Evolutionary conservation across 768 basidiomycete species (phyloP), one percentile per base, ranked within the genome.

Genomic region (Pholiota microspora): DNA sequence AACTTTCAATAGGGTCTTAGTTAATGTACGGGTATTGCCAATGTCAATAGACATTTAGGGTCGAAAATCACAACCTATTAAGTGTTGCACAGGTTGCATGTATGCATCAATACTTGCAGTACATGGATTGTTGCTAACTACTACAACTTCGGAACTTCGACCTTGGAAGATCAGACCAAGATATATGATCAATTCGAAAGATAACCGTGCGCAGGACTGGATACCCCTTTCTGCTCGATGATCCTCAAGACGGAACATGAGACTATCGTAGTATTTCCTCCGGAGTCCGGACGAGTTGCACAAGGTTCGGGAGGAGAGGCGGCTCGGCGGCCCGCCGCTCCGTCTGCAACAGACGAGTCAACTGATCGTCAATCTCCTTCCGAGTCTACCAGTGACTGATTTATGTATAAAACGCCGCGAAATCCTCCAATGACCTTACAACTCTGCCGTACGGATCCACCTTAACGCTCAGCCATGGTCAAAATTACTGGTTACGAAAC

Each of bases 401-500:
- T 9, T 16, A 18, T 10, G n/a, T 42, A 42, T 42, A 42, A 42
- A 42, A 10, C 40, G 9, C 23, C 21, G 3, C 40, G 40, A 12
- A 42, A 42, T 21, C 40, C n/a, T 9, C 9, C n/a, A 42, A 42
- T 42, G 40, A 21, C 18, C 8, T 21, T 7, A 7, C 2, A n/a
- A 16, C 40, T 23, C 1, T 23, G 10, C 23, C 16, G 9, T n/a
- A 6, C 10, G 40, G 16, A 7, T 21, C n/a, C 6, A 10, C n/a
- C n/a, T 10, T 9, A 2, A 42, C 6, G 10, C 23, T 42, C 21
- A 42, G 8, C 12, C 12, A 71, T 71, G 72, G 64, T 68, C 35
- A 71, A 69, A 60, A 72, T 73, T 45, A 69, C 67, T 34, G 63
- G 68, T 2, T 72, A 64, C 57, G 66, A 70, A 53, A 69, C 67